Evolutionary conservation across 495 filamentous ascomycete genomes (phyloP).

Genomic region (Penicillium subrubescens): DNA sequence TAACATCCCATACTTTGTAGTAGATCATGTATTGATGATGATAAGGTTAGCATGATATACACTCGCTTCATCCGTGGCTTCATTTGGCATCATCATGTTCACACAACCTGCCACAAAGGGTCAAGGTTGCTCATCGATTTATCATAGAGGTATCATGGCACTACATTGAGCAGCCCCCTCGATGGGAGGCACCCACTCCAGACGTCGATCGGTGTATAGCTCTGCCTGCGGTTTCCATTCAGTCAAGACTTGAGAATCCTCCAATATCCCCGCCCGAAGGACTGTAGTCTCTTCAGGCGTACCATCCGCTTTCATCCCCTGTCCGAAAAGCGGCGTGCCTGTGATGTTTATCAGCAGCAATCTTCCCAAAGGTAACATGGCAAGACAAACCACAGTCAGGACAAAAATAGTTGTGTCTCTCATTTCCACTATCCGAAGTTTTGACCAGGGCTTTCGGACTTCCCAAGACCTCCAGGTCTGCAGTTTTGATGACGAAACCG

Average conservation of each 20-base stretch:
- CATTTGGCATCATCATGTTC: too few relatives aligned
- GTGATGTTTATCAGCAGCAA: conserved; percentile 11
- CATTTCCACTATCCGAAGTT: conserved; percentile 39
- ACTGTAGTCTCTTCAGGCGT: conserved; percentile 21
- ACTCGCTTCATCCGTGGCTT: too few relatives aligned
- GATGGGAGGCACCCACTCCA: conserved; percentile 29
- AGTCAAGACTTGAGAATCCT: conserved; percentile 28
- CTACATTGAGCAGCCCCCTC: conserved; percentile 34
- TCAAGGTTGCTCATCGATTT: background rate
- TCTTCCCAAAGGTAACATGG: background rate
- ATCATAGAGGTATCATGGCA: conserved; percentile 23
- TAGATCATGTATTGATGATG: too few relatives aligned
- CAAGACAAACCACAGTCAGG: conserved; percentile 39
- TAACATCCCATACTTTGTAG: too few relatives aligned
- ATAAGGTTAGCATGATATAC: too few relatives aligned
- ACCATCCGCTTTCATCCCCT: conserved; percentile 20
- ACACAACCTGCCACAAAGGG: background rate
- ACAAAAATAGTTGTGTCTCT: conserved; percentile 40
- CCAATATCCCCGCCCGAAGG: conserved; percentile 41
- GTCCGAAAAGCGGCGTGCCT: conserved; percentile 42
- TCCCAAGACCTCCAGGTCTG: conserved; percentile 31
- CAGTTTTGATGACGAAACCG: conserved; percentile 29
- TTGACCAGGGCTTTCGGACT: conserved; percentile 36
- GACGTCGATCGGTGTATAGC: conserved; percentile 29
- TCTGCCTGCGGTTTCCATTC: conserved; percentile 31